These are phyloP conservation scores for Ophiosphaerella herpotricha DNA, from an alignment of 2,329 filamentous ascomycete species.

Conservation along the genomic window DNA sequence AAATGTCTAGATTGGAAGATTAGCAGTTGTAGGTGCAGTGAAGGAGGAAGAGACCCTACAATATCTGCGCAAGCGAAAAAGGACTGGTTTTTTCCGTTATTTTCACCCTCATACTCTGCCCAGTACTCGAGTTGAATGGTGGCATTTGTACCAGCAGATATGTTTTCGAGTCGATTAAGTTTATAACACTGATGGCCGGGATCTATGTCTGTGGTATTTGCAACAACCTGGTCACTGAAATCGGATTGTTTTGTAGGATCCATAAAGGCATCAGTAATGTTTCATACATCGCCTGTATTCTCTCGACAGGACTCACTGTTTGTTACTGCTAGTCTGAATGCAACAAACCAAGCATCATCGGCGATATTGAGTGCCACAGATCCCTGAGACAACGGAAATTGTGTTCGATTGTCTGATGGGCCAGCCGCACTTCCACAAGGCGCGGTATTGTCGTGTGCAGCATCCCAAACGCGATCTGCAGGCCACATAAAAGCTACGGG, in stretches of 20 bases:
- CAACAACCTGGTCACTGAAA: conserved; percentile 44
- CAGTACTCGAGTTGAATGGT: conserved; percentile 54
- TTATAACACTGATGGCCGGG: conserved; percentile 54
- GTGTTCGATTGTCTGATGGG: conserved; percentile 54
- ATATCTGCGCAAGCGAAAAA: conserved; percentile 56
- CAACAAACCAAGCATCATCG: conserved; percentile 60
- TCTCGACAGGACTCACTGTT: conserved; percentile 50
- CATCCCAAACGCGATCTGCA: conserved; percentile 60
- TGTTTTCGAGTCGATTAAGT: conserved; percentile 39
- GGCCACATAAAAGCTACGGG: conserved; percentile 67
- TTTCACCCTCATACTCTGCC: conserved; percentile 48
- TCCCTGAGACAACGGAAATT: conserved; percentile 63
- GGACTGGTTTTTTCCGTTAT: conserved; percentile 45
- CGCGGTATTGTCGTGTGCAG: conserved; percentile 58
- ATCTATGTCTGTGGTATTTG: conserved; percentile 47
- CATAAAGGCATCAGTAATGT: conserved; percentile 9
- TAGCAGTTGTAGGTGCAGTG: not conserved
- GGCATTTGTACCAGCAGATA: conserved; percentile 49
- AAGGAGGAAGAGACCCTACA: conserved; percentile 12
- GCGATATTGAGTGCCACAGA: conserved; percentile 61
- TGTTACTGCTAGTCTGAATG: conserved; percentile 59
- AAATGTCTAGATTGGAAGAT: conserved; percentile 35
- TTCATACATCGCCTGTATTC: not conserved
- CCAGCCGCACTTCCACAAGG: conserved; percentile 61
- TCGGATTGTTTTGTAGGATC: conserved; percentile 48